A percentile compares a stretch with the other conserved stretches of the same genome.
Evolutionary conservation across 805 yeast species (phyloP).

Genomic region (Candida adriatica): DNA sequence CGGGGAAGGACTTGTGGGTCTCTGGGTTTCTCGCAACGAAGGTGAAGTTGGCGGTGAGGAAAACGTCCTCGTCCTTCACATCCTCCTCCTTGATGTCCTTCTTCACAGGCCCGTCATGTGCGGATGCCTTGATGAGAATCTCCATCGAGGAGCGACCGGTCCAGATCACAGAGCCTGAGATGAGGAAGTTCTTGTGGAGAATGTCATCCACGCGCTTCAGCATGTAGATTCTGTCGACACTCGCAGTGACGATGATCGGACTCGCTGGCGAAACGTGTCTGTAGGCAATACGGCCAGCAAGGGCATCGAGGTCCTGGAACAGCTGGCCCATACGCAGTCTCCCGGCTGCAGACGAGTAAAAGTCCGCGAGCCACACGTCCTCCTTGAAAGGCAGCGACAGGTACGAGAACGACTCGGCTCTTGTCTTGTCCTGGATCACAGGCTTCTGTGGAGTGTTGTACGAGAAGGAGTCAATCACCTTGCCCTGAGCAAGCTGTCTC

Average conservation of each 20-base stretch:
- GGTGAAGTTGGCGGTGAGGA: slow-evolving; percentile 86
- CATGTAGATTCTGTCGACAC: slow-evolving; percentile 87
- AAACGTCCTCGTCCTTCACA: slow-evolving; percentile 60
- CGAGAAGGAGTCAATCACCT: slow-evolving; percentile 60
- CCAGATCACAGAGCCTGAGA: slow-evolving; percentile 92
- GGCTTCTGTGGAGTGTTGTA: slow-evolving; percentile 69
- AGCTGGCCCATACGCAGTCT: slow-evolving; percentile 86
- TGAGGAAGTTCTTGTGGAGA: slow-evolving; percentile 62
- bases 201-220: slow-evolving; percentile 78
- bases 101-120: slow-evolving; percentile 54
- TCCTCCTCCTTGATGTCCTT: slow-evolving; percentile 45
- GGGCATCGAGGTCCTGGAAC: slow-evolving; percentile 89
- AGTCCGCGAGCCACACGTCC: slow-evolving; percentile 75
- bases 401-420: slow-evolving; percentile 70
- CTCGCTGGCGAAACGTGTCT: slow-evolving; percentile 92
- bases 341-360: slow-evolving; percentile 88
- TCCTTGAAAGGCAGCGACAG: slow-evolving; percentile 75
- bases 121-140: slow-evolving; percentile 82
- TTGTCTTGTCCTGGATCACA: slow-evolving; percentile 62
- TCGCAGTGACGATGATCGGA: slow-evolving; percentile 93
- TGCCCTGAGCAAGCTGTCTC: slow-evolving; percentile 66
- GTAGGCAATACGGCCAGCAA: slow-evolving; percentile 91
- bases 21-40: slow-evolving; percentile 93
- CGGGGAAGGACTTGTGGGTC: slow-evolving; percentile 84
- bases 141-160: slow-evolving; percentile 96